These are phyloP conservation scores for Tolypocladium ovalisporum DNA, from an alignment of 2,329 filamentous ascomycete species.

Conservation along the genomic window DNA sequence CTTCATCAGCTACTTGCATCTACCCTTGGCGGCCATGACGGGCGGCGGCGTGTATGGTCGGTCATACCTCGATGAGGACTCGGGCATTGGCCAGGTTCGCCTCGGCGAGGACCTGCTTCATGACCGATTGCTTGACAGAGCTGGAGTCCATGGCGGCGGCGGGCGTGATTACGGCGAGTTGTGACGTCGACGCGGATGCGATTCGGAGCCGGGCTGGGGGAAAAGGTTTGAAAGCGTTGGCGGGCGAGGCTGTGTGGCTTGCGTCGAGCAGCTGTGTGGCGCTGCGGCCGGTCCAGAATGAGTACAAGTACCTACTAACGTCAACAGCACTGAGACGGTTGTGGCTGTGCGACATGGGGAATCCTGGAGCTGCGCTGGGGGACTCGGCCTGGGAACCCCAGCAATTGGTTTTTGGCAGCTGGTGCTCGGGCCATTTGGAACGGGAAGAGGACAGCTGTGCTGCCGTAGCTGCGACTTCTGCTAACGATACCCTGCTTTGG, in stretches of 20 bases:
- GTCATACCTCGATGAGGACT: slow-evolving; percentile 53
- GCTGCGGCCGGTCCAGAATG: background rate
- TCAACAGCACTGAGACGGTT: slow-evolving; percentile 7
- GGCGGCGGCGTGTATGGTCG: background rate
- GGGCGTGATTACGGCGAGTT: slow-evolving; percentile 7
- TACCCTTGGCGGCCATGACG: no score
- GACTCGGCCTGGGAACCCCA: background rate
- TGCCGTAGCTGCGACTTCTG: slow-evolving; percentile 3
- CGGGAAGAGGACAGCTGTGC: slow-evolving; percentile 13
- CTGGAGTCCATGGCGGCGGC: slow-evolving; percentile 43
- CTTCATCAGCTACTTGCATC: background rate
- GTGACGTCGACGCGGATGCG: slow-evolving; percentile 7
- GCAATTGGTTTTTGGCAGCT: background rate
- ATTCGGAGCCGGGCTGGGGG: background rate
- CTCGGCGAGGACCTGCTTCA: slow-evolving; percentile 54
- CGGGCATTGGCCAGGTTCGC: slow-evolving; percentile 58
- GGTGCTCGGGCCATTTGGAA: background rate
- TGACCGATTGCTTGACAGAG: slow-evolving; percentile 48
- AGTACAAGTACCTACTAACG: no score
- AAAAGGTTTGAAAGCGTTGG: background rate
- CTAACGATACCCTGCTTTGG: background rate
- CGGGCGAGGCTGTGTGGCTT: slow-evolving; percentile 18
- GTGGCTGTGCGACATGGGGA: slow-evolving; percentile 4
- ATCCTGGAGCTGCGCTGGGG: background rate
- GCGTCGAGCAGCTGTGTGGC: slow-evolving; percentile 1